Conservation (phyloP, 257 asterid species). For the Cynanchum wilfordii region DNA sequence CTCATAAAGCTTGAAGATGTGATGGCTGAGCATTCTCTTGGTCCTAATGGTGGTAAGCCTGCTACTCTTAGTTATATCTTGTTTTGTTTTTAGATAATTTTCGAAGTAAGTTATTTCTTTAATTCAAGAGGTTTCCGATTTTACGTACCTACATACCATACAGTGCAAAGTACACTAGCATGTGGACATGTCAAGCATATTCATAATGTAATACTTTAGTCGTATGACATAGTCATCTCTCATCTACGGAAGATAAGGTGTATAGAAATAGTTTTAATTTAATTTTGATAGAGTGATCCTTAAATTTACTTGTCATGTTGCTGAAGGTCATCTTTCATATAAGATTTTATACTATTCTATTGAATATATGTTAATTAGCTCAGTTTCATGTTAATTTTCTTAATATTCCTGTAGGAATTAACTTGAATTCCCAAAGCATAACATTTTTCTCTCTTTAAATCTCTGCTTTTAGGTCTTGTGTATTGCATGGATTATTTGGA, state of each 20-base stretch:
- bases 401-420: neutral
- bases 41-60: constrained; percentile 90
- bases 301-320: neutral
- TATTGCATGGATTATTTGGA: constrained; percentile 97
- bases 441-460: neutral
- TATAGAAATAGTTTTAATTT: neutral
- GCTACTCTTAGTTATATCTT: neutral
- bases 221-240: neutral
- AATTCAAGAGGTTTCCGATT: no score
- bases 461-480: constrained; percentile 57
- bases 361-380: neutral
- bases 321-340: neutral
- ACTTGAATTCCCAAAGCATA: constrained; percentile 2
- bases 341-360: neutral
- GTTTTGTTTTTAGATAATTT: no score
- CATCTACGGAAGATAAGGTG: neutral
- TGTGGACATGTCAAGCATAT: neutral
- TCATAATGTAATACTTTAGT: neutral
- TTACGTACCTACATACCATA: neutral
- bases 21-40: constrained; percentile 90
- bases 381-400: neutral
- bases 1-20: constrained; percentile 84
- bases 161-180: neutral
- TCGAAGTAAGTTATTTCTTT: no score
- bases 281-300: neutral